A percentile compares a stretch with the other conserved stretches of the same genome.
These are phyloP conservation scores for Sphagnum fallax DNA, from an alignment of 228 moss, liverwort and hornwort species.

Conservation along the genomic window DNA sequence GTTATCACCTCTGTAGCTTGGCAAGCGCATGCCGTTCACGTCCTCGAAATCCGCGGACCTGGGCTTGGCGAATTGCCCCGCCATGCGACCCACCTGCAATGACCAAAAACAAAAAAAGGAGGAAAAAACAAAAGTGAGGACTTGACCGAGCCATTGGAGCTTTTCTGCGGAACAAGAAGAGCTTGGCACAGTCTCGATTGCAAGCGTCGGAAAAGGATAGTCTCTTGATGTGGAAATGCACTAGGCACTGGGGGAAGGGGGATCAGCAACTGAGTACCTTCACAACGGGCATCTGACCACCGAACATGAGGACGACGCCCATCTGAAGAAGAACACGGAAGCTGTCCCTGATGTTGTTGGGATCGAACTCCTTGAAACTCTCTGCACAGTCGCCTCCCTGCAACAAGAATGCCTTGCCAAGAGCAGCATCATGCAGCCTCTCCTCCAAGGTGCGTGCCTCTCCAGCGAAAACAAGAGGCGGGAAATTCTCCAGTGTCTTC, in stretches of 20 bases:
- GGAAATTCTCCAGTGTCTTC: constrained; percentile 23
- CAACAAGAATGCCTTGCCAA: constrained; percentile 40
- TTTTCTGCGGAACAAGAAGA: too few relatives aligned
- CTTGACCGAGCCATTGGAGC: too few relatives aligned
- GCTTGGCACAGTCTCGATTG: too few relatives aligned
- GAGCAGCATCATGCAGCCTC: constrained; percentile 39
- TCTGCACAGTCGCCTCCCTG: constrained; percentile 57
- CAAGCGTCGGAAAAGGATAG: too few relatives aligned
- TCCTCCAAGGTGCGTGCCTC: constrained; percentile 46
- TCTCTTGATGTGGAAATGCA: too few relatives aligned
- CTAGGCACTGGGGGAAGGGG: too few relatives aligned
- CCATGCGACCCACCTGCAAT: constrained; percentile 57
- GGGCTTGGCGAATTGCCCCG: constrained; percentile 74
- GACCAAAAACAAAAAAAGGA: background rate
- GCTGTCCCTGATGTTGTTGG: constrained; percentile 48
- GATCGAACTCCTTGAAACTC: constrained; percentile 57
- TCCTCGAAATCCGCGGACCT: constrained; percentile 43
- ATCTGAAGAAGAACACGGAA: constrained; percentile 56
- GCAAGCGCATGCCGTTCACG: constrained; percentile 36
- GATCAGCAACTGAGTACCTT: constrained; percentile 20
- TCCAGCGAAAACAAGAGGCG: constrained; percentile 52
- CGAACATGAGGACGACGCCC: constrained; percentile 66
- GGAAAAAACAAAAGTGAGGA: too few relatives aligned
- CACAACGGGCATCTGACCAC: constrained; percentile 51
- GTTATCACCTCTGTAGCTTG: constrained; percentile 63